These are phyloP conservation scores for Podila minutissima DNA, from an alignment of 192 early-diverging fungal genomes.

Conservation along the genomic window DNA sequence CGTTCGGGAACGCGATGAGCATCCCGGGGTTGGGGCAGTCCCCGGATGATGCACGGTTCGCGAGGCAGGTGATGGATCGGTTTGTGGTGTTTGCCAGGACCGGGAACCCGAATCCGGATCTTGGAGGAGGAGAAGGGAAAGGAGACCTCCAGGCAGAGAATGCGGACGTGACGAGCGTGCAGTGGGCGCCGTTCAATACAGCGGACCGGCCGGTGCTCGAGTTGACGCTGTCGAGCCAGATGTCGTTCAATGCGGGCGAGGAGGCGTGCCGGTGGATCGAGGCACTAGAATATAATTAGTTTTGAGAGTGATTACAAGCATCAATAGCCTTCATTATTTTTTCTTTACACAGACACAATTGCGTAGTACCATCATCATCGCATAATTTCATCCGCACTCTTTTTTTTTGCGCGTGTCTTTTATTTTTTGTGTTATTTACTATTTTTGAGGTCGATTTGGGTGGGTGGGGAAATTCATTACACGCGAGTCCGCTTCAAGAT, in stretches of 20 bases:
- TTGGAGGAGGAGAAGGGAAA: background rate
- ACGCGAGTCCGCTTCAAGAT: constrained; percentile 32
- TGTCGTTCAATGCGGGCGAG: background rate
- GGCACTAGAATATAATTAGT: too few species aligned
- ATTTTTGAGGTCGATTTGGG: too few species aligned
- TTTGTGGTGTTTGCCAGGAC: background rate
- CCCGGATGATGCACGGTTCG: background rate
- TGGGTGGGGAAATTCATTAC: background rate
- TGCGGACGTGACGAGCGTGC: background rate
- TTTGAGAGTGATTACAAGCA: too few species aligned
- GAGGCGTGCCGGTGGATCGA: background rate
- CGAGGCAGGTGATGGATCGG: background rate
- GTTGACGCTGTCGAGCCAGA: background rate
- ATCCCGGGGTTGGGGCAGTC: background rate
- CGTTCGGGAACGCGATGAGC: background rate
- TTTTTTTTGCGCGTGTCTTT: too few species aligned
- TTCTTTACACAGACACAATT: too few species aligned
- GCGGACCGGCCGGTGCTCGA: background rate
- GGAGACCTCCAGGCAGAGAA: background rate
- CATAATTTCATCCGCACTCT: too few species aligned
- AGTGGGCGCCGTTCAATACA: background rate
- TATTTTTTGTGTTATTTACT: too few species aligned
- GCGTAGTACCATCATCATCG: too few species aligned
- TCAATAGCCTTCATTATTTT: too few species aligned
- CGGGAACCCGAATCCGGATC: background rate